Evolutionary conservation across 345 rosid species (phyloP).

Genomic region (Clarkia xantiana): DNA sequence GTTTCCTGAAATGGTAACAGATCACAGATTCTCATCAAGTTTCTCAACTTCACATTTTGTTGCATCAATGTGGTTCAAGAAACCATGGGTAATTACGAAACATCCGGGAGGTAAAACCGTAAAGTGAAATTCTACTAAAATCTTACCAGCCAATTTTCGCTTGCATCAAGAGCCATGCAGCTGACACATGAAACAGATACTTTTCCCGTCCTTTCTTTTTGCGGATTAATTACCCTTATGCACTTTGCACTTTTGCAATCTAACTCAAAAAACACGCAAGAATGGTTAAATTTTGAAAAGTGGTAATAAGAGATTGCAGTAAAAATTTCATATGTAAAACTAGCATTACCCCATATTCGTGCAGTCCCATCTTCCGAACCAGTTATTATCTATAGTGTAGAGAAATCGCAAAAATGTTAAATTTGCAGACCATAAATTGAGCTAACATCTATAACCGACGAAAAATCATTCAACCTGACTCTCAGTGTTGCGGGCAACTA

Average conservation of each 20-base stretch:
- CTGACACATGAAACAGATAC: constrained; percentile 34
- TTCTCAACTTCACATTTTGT: no score
- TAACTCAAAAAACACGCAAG: constrained; percentile 17
- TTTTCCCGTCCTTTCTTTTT: constrained; percentile 29
- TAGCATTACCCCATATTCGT: constrained; percentile 70
- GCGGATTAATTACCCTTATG: constrained; percentile 40
- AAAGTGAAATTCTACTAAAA: no score
- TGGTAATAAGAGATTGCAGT: neutral
- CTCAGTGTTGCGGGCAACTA: constrained; percentile 54
- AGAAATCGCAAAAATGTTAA: constrained; percentile 1
- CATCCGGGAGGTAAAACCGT: no score
- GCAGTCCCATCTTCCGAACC: constrained; percentile 98
- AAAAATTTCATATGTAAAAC: neutral
- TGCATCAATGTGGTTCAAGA: no score
- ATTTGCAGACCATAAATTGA: no score
- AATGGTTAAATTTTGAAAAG: neutral
- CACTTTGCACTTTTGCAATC: constrained; percentile 95
- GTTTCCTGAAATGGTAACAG: no score
- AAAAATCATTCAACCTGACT: constrained; percentile 40
- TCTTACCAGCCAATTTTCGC: constrained; percentile 99
- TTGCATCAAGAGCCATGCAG: constrained; percentile 81
- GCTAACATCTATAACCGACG: neutral
- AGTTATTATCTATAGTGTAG: constrained; percentile 54
- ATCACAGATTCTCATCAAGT: no score
- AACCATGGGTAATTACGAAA: no score